Conservation (phyloP, 2,329 filamentous ascomycete species). For the Seiridium cupressi region DNA sequence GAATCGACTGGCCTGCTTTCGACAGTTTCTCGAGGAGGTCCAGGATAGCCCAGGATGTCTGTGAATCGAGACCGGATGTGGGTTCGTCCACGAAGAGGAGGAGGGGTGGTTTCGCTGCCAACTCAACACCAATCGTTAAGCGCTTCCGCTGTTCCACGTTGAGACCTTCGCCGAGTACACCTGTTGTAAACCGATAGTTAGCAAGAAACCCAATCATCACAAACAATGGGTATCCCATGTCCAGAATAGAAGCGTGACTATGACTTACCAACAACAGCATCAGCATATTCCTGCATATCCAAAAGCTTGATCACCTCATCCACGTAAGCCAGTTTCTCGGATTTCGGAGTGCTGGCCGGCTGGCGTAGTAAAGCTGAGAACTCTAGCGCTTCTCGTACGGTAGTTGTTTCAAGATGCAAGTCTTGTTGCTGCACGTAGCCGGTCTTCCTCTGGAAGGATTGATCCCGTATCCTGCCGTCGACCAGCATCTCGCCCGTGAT, state of each 20-base stretch:
- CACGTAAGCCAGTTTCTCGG: conserved; percentile 86
- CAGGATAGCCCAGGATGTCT: conserved; percentile 71
- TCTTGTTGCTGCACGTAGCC: conserved; percentile 92
- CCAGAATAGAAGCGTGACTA: no score
- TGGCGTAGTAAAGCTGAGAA: conserved; percentile 87
- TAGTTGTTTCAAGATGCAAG: conserved; percentile 77
- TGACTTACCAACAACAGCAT: conserved; percentile 71
- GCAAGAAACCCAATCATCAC: no score
- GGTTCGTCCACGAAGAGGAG: conserved; percentile 75
- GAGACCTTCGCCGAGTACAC: conserved; percentile 46
- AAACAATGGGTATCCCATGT: no score
- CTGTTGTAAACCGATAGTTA: conserved; percentile 20
- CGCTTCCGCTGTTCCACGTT: conserved; percentile 46
- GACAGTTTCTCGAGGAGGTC: conserved; percentile 65
- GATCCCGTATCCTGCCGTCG: conserved; percentile 62
- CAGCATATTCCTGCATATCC: conserved; percentile 87
- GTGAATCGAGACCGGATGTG: conserved; percentile 70
- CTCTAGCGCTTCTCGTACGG: conserved; percentile 82
- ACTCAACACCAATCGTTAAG: conserved; percentile 71
- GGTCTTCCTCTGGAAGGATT: conserved; percentile 82
- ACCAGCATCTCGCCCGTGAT: conserved; percentile 77
- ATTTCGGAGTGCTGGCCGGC: conserved; percentile 65
- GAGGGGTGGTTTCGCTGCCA: conserved; percentile 69
- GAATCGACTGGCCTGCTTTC: conserved; percentile 36
- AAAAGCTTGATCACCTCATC: conserved; percentile 88